Conservation (phyloP, 2,329 filamentous ascomycete species). For the Madurella fahalii region DNA sequence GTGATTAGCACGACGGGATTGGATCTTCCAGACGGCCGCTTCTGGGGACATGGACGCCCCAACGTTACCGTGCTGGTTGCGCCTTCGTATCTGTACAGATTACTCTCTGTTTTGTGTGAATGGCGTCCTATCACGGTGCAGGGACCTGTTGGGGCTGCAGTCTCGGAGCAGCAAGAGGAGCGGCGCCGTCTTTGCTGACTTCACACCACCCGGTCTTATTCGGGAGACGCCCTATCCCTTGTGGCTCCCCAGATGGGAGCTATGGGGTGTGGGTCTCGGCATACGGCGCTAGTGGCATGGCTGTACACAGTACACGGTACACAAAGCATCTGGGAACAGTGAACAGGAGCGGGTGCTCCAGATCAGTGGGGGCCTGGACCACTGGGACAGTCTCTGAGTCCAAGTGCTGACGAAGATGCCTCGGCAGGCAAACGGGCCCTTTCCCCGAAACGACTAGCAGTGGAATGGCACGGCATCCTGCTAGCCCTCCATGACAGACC, state of each 20-base stretch:
- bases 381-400: background rate
- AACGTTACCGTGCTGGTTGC: background rate
- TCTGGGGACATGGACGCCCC: too few relatives aligned
- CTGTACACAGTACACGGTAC: background rate
- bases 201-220: slow-evolving; percentile 3
- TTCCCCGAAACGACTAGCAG: background rate
- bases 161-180: slow-evolving; percentile 9
- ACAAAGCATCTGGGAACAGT: background rate
- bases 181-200: background rate
- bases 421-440: slow-evolving; percentile 8
- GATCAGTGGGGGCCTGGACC: background rate
- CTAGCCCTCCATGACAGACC: background rate
- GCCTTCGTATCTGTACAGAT: background rate
- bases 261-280: slow-evolving; percentile 11
- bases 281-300: slow-evolving; percentile 2
- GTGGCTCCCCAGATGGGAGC: slow-evolving; percentile 9
- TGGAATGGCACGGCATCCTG: background rate
- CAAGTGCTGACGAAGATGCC: slow-evolving; percentile 9
- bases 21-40: too few relatives aligned
- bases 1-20: too few relatives aligned
- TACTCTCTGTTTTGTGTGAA: too few relatives aligned
- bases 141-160: slow-evolving; percentile 17
- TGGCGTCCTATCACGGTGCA: slow-evolving; percentile 17
- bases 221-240: slow-evolving; percentile 5
- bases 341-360: background rate